Conservation (phyloP, 306 rosid species). For the Inga laurina region DNA sequence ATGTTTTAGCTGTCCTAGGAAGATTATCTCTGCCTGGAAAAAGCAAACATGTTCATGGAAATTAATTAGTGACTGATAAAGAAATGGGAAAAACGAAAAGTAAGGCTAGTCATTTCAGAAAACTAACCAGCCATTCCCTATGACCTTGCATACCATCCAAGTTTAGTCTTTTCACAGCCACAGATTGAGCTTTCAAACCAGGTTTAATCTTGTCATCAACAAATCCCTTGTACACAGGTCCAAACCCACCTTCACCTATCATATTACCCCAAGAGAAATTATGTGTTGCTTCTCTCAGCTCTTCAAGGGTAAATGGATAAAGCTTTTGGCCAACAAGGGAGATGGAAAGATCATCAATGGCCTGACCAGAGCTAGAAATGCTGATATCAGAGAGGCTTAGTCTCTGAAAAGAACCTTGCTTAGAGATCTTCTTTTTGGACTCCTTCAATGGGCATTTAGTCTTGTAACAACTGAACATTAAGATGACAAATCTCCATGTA, state of each 20-base stretch:
- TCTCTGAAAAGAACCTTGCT: conserved; percentile 56
- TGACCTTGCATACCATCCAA: conserved; percentile 91
- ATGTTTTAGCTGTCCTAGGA: conserved; percentile 85
- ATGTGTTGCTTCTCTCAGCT: conserved; percentile 64
- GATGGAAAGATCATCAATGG: conserved; percentile 63
- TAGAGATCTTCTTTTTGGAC: conserved; percentile 31
- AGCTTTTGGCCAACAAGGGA: conserved; percentile 65
- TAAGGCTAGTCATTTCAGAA: conserved; percentile 8
- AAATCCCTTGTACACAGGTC: conserved; percentile 86
- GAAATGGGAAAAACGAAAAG: neutral
- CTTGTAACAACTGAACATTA: conserved; percentile 63
- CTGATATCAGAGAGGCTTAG: conserved; percentile 63
- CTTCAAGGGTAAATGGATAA: conserved; percentile 63
- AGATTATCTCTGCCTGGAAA: conserved; percentile 70
- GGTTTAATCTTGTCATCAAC: conserved; percentile 60
- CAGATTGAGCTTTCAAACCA: conserved; percentile 74
- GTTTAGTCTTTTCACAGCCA: conserved; percentile 80
- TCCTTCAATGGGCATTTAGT: conserved; percentile 36
- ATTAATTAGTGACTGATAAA: conserved; percentile 7
- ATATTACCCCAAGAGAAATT: conserved; percentile 60
- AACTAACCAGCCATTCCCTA: conserved; percentile 88
- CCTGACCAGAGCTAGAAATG: conserved; percentile 57
- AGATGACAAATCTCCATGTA: conserved; percentile 67
- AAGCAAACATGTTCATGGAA: conserved; percentile 6
- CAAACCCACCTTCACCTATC: conserved; percentile 95